phyloP scores from a whole-genome alignment of 1,284 basidiomycete genomes.

The Boletus semigastroideus region DNA sequence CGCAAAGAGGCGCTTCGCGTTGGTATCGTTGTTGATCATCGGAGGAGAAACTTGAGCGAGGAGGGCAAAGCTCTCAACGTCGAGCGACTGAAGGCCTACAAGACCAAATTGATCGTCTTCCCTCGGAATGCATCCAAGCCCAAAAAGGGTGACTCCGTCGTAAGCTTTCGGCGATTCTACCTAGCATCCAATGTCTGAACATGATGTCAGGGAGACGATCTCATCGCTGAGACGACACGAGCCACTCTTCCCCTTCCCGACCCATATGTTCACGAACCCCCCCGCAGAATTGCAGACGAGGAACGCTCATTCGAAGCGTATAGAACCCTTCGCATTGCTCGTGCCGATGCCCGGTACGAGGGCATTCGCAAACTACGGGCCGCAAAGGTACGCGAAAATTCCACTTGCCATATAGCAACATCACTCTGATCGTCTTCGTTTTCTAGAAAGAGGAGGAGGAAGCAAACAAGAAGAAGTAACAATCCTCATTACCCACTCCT shows the following conservation, averaged over 20 bases:
- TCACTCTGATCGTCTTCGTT: constrained; percentile 3
- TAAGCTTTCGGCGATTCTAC: constrained; percentile 41
- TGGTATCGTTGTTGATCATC: constrained; percentile 96
- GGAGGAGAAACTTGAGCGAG: constrained; percentile 95
- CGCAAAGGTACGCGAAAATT: constrained; percentile 62
- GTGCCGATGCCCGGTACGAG: constrained; percentile 83
- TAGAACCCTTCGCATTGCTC: constrained; percentile 85
- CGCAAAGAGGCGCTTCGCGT: constrained; percentile 93
- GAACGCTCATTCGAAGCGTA: constrained; percentile 91
- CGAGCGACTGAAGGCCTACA: constrained; percentile 94
- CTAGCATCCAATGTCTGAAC: constrained; percentile 4
- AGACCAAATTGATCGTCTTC: constrained; percentile 86
- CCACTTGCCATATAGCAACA: constrained; percentile 1
- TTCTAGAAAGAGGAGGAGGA: constrained; percentile 88
- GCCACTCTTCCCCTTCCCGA: constrained; percentile 68
- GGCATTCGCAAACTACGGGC: constrained; percentile 82
- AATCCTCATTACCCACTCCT: constrained; percentile 2
- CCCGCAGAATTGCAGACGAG: constrained; percentile 91
- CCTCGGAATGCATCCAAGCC: constrained; percentile 95
- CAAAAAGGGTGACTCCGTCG: constrained; percentile 92
- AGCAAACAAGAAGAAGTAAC: constrained; percentile 88
- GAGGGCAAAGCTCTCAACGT: constrained; percentile 97
- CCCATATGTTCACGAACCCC: constrained; percentile 73
- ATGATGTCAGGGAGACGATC: constrained; percentile 71
- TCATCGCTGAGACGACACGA: constrained; percentile 80